These are phyloP conservation scores for Biancaea sappan DNA, from an alignment of 306 rosid genomes.

Conservation along the genomic window DNA sequence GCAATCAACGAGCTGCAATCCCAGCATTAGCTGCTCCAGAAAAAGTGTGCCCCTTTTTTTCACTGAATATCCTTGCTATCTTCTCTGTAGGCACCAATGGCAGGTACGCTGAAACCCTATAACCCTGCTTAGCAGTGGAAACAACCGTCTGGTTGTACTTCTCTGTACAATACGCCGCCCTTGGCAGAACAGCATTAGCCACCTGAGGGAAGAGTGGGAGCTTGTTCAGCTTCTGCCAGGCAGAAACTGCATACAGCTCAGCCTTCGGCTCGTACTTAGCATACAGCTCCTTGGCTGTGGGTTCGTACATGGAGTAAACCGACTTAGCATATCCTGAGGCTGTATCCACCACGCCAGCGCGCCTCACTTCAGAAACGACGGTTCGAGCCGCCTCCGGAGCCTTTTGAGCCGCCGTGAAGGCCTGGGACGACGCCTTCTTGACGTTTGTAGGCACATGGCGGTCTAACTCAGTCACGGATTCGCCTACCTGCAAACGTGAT, in stretches of 20 bases:
- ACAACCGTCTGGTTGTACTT: slow-evolving; percentile 48
- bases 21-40: background rate
- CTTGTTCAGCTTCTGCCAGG: slow-evolving; percentile 53
- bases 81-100: slow-evolving; percentile 53
- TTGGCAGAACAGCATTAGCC: slow-evolving; percentile 45
- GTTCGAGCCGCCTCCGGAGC: slow-evolving; percentile 50
- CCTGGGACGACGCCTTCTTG: slow-evolving; percentile 73
- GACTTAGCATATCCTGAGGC: slow-evolving; percentile 62
- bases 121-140: slow-evolving; percentile 44
- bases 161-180: slow-evolving; percentile 47
- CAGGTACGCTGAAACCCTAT: slow-evolving; percentile 42
- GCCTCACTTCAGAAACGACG: slow-evolving; percentile 60
- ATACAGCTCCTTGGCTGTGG: slow-evolving; percentile 15
- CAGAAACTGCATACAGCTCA: slow-evolving; percentile 44
- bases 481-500: slow-evolving; percentile 46
- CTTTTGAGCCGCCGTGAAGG: slow-evolving; percentile 41
- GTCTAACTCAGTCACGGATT: slow-evolving; percentile 64
- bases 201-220: slow-evolving; percentile 76
- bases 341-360: slow-evolving; percentile 59
- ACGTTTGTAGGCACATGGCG: slow-evolving; percentile 63
- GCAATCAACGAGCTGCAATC: background rate
- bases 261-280: slow-evolving; percentile 67
- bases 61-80: slow-evolving; percentile 42
- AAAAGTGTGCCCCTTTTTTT: background rate
- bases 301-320: slow-evolving; percentile 45